Evolutionary conservation across 2,329 filamentous ascomycete genomes (phyloP), one percentile per base, ranked within the genome.

Genomic region (Fusarium beomiforme): DNA sequence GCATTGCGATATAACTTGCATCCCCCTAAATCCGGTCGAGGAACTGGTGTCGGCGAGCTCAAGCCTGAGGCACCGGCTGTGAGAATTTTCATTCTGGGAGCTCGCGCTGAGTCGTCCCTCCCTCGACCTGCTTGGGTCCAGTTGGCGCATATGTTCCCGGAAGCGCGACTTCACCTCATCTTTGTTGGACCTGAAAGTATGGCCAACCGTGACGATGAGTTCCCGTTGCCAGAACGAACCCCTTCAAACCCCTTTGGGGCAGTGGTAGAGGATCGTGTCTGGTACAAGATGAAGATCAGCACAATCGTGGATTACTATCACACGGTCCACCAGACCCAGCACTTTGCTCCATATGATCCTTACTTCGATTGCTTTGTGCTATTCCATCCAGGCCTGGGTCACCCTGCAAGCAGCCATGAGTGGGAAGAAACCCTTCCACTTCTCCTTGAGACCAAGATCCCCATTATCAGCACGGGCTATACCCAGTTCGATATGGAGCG

Each of bases 261-360:
- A n/a, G 88, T 99, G 56, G 89, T 98, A 17, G 97, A 99, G 83
- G 95, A 97, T 80, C 90, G 95, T 56, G 87, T 99, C 12, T 93
- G 92, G 78, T 90, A 92, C 59, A 91, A 92, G 73, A 90, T 98
- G 89, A 99, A 99, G 85, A 97, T 99, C 78, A 96, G 92, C 80
- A 99, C 97, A 1, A 97, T 95, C 77, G 95, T 98, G 55, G 96
- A 99, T 76, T 98, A 99, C 84, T 99, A 97, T 84, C 95, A 99
- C 82, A 98, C 93, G 5, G 89, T 99, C 75, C 95, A 99, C 83
- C 90, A 94, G 79, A 93, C 95, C 0, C 92, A 94, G 50, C 89
- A 95, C 79, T 99, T 98, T 83, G 90, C 93, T 63, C 96, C 97
- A 0, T 98, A 97, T 79, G 96, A 99, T 79, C 96, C 96, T 2